phyloP scores from a whole-genome alignment of 306 rosid genomes.

The Pterocarpus macrocarpus region DNA sequence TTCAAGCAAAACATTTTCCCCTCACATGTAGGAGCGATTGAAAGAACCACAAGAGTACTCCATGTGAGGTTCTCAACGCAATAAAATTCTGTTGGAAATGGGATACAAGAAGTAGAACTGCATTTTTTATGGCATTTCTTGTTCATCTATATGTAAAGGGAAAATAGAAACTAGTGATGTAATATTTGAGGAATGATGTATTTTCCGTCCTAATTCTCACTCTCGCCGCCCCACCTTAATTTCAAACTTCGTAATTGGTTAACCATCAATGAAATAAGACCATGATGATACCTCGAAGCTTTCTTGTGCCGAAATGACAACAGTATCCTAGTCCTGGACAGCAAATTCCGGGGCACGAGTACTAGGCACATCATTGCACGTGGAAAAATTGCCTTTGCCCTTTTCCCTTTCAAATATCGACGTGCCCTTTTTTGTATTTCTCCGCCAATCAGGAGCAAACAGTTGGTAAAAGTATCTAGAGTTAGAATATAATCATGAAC shows the following conservation, averaged over 20 bases:
- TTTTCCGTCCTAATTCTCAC: neutral
- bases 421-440: neutral
- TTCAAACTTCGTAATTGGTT: neutral
- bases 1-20: conserved; percentile 7
- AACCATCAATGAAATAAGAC: neutral
- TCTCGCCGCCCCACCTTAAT: neutral
- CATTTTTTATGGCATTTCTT: neutral
- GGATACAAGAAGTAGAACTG: neutral
- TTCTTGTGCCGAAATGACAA: neutral
- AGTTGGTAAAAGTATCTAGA: neutral
- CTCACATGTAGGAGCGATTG: neutral
- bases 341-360: neutral
- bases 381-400: neutral
- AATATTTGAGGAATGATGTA: neutral
- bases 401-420: neutral
- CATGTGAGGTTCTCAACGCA: neutral
- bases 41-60: neutral
- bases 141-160: neutral
- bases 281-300: neutral
- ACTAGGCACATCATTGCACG: neutral
- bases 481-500: neutral
- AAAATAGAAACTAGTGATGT: neutral
- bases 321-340: neutral
- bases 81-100: neutral
- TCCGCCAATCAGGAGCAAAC: conserved; percentile 8